Conservation (phyloP, 2,329 filamentous ascomycete genomes). For the Periconia digitata region DNA sequence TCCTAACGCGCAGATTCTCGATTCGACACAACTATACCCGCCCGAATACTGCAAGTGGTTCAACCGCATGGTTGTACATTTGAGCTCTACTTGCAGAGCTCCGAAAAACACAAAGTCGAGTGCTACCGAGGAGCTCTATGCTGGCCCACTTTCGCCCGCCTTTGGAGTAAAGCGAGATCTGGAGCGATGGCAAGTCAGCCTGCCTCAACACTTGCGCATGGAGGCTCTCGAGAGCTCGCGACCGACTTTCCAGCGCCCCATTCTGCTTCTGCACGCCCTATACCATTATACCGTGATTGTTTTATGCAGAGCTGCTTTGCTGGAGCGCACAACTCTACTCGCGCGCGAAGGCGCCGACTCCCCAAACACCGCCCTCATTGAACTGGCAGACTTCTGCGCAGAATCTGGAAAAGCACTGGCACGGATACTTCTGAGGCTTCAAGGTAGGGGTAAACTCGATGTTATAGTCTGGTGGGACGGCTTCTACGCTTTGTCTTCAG, state of each 20-base stretch:
- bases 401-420: slow-evolving; percentile 40
- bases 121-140: slow-evolving; percentile 40
- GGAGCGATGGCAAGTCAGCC: slow-evolving; percentile 40
- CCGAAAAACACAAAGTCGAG: slow-evolving; percentile 34
- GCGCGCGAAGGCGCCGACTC: slow-evolving; percentile 29
- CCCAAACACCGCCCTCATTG: slow-evolving; percentile 26
- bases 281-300: slow-evolving; percentile 46
- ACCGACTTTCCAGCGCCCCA: slow-evolving; percentile 39
- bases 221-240: slow-evolving; percentile 37
- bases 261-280: slow-evolving; percentile 44
- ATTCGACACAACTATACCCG: slow-evolving; percentile 31
- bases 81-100: slow-evolving; percentile 43
- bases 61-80: slow-evolving; percentile 39
- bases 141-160: slow-evolving; percentile 42
- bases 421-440: slow-evolving; percentile 39
- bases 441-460: slow-evolving; percentile 43
- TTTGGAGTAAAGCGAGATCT: slow-evolving; percentile 43
- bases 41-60: slow-evolving; percentile 45
- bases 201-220: slow-evolving; percentile 42
- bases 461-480: slow-evolving; percentile 46
- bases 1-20: slow-evolving; percentile 42
- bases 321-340: slow-evolving; percentile 40
- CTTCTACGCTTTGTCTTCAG: slow-evolving; percentile 44
- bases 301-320: slow-evolving; percentile 42
- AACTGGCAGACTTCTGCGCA: slow-evolving; percentile 42